Percentiles rank a stretch among this genome's conserved stretches.
phyloP scores from a whole-genome alignment of 768 basidiomycete genomes.

The Calocybe gangraenosa region DNA sequence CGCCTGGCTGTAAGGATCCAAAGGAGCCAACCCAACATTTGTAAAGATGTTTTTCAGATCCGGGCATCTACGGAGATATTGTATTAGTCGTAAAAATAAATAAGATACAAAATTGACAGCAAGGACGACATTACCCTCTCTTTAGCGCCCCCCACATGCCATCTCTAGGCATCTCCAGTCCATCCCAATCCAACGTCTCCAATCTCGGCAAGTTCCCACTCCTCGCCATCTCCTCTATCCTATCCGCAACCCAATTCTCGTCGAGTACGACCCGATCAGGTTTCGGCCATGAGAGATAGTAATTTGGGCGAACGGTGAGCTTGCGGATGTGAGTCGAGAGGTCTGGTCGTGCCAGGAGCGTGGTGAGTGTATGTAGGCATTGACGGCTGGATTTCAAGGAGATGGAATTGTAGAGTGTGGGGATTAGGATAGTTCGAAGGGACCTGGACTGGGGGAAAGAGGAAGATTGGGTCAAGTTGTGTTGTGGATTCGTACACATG shows the following conservation, averaged over 20 bases:
- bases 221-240: slow-evolving; percentile 29
- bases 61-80: slow-evolving; percentile 31
- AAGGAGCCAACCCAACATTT: slow-evolving; percentile 34
- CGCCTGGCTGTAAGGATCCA: slow-evolving; percentile 31
- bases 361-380: slow-evolving; percentile 31
- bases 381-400: slow-evolving; percentile 38
- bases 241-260: slow-evolving; percentile 37
- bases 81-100: neutral
- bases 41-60: slow-evolving; percentile 38
- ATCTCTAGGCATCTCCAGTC: slow-evolving; percentile 41
- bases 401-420: slow-evolving; percentile 41
- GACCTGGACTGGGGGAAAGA: slow-evolving; percentile 24
- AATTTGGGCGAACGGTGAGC: slow-evolving; percentile 45
- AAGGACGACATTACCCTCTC: slow-evolving; percentile 26
- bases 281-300: slow-evolving; percentile 48
- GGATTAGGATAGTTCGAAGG: slow-evolving; percentile 28
- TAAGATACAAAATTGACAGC: neutral
- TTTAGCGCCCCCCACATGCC: slow-evolving; percentile 38
- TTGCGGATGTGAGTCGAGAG: slow-evolving; percentile 36
- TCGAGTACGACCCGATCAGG: slow-evolving; percentile 31
- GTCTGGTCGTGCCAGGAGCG: slow-evolving; percentile 30
- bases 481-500: too few relatives aligned
- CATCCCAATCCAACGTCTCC: slow-evolving; percentile 50
- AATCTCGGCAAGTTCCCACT: slow-evolving; percentile 23
- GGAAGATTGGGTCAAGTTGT: slow-evolving; percentile 1